Conservation (phyloP, 306 rosid genomes). For the Ziziphus jujuba region DNA sequence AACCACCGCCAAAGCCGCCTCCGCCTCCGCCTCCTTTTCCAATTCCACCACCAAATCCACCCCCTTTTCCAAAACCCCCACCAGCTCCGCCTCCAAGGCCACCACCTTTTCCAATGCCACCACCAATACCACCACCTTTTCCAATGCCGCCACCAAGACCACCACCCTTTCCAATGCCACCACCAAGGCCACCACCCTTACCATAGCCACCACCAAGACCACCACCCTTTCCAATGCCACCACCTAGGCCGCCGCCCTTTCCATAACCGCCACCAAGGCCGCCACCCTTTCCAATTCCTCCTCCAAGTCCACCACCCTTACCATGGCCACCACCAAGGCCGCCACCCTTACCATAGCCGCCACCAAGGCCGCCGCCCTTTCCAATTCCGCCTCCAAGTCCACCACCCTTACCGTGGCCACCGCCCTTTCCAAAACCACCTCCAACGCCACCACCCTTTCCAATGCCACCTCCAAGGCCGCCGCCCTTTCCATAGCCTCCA, state of each 20-base stretch:
- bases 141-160: slow-evolving; percentile 26
- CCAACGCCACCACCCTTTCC: slow-evolving; percentile 26
- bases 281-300: slow-evolving; percentile 16
- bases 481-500: slow-evolving; percentile 22
- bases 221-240: slow-evolving; percentile 19
- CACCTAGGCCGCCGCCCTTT: slow-evolving; percentile 19
- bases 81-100: slow-evolving; percentile 26
- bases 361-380: slow-evolving; percentile 18
- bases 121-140: slow-evolving; percentile 20
- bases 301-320: slow-evolving; percentile 20
- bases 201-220: slow-evolving; percentile 26
- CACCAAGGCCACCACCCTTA: slow-evolving; percentile 12
- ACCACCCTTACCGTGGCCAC: neutral
- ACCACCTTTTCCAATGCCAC: slow-evolving; percentile 19
- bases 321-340: slow-evolving; percentile 34
- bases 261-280: slow-evolving; percentile 23
- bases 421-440: slow-evolving; percentile 19
- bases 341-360: slow-evolving; percentile 20
- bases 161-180: slow-evolving; percentile 23
- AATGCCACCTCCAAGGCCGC: slow-evolving; percentile 22
- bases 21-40: slow-evolving; percentile 16
- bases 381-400: slow-evolving; percentile 1
- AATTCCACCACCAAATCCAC: slow-evolving; percentile 1
- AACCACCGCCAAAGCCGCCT: slow-evolving; percentile 12
- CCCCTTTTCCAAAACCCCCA: slow-evolving; percentile 23